Evolutionary conservation across 1,139 yeast species (phyloP).

Genomic region (Blastobotrys ciferrii): DNA sequence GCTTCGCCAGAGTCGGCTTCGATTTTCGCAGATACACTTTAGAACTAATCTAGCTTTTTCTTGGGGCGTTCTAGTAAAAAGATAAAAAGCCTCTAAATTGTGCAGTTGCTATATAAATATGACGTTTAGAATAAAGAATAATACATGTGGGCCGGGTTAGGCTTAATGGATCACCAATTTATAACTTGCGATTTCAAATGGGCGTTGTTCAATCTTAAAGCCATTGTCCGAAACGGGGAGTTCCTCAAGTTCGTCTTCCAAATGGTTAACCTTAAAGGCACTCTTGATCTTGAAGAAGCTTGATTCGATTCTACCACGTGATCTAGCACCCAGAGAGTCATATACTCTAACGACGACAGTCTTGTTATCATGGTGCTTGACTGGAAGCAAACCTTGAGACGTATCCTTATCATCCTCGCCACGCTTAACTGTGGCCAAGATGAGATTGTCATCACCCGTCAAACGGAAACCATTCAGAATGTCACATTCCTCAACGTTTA

Average conservation of each 20-base stretch:
- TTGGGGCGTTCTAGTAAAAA: no score
- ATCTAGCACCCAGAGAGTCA: slow-evolving; percentile 81
- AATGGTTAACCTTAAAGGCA: slow-evolving; percentile 61
- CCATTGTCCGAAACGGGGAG: slow-evolving; percentile 33
- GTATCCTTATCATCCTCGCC: slow-evolving; percentile 76
- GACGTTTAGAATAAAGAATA: no score
- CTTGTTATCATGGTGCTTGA: slow-evolving; percentile 44
- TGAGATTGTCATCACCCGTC: slow-evolving; percentile 54
- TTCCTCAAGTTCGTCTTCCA: slow-evolving; percentile 62
- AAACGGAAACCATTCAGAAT: slow-evolving; percentile 25
- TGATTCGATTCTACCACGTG: slow-evolving; percentile 49
- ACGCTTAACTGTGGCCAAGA: slow-evolving; percentile 77
- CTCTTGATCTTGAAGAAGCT: slow-evolving; percentile 43
- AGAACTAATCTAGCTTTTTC: no score
- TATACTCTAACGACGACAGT: slow-evolving; percentile 67
- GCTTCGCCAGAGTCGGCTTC: no score
- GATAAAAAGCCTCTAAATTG: no score
- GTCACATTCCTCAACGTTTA: slow-evolving; percentile 10
- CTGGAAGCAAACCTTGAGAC: slow-evolving; percentile 41
- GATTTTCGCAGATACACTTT: no score
- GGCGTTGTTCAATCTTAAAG: slow-evolving; percentile 48
- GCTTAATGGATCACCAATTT: slow-evolving; percentile 14
- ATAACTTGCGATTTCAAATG: slow-evolving; percentile 73
- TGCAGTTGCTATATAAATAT: no score
- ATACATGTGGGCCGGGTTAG: no score